Conservation (phyloP, 1,139 yeast species). For the Blastobotrys apis region DNA sequence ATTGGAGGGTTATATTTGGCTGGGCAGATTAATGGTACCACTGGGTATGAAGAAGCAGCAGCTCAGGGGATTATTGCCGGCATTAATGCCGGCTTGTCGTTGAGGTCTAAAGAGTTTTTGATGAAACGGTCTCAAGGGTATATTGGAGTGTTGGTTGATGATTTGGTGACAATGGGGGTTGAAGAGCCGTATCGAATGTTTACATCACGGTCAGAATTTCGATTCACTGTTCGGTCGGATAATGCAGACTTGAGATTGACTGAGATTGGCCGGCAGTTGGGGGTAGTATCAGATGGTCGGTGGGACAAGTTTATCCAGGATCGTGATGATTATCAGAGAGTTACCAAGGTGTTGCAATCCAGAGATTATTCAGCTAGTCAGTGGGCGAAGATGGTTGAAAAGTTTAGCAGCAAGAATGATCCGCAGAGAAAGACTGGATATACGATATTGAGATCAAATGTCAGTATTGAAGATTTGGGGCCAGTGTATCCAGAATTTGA, state of each 20-base stretch:
- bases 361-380: slow-evolving; percentile 49
- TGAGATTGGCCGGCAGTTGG: slow-evolving; percentile 57
- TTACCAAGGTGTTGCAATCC: slow-evolving; percentile 45
- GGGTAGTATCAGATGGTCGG: slow-evolving; percentile 63
- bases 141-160: slow-evolving; percentile 90
- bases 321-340: slow-evolving; percentile 42
- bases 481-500: slow-evolving; percentile 35
- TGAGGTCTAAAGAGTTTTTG: slow-evolving; percentile 46
- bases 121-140: slow-evolving; percentile 80
- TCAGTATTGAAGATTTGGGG: slow-evolving; percentile 35
- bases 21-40: slow-evolving; percentile 97
- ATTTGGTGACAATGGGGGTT: slow-evolving; percentile 90
- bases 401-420: slow-evolving; percentile 35
- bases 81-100: slow-evolving; percentile 71
- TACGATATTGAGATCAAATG: slow-evolving; percentile 49
- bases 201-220: slow-evolving; percentile 90
- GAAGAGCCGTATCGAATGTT: slow-evolving; percentile 98
- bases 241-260: slow-evolving; percentile 89
- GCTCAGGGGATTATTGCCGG: slow-evolving; percentile 97
- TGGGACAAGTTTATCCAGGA: slow-evolving; percentile 50
- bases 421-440: slow-evolving; percentile 52
- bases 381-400: slow-evolving; percentile 51
- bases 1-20: slow-evolving; percentile 81
- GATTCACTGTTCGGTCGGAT: slow-evolving; percentile 85
- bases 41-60: slow-evolving; percentile 99